Evolutionary conservation across 805 yeast genomes (phyloP).

Genomic region (Vanderwaltozyma tropicalis): DNA sequence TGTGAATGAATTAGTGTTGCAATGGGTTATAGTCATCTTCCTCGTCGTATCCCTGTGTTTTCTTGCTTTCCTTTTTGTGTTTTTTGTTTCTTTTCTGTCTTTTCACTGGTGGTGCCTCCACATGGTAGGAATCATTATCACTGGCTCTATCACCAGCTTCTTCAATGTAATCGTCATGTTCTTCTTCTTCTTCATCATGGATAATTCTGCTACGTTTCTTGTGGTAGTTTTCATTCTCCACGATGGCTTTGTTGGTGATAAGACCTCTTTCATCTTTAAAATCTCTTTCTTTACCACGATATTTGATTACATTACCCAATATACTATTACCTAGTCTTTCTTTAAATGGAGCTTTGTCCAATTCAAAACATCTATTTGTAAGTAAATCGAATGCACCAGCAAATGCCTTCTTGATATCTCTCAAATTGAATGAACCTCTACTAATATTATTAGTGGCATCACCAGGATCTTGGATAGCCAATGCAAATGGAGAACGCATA

Average conservation of each 20-base stretch:
- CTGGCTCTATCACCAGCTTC: not conserved
- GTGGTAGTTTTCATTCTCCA: constrained; percentile 25
- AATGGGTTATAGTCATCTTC: not conserved
- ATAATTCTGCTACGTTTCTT: constrained; percentile 16
- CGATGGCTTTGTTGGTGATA: constrained; percentile 50
- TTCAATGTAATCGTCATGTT: constrained; percentile 4
- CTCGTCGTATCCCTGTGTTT: not conserved
- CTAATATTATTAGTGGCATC: constrained; percentile 74
- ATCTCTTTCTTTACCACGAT: constrained; percentile 64
- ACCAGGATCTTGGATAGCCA: constrained; percentile 83
- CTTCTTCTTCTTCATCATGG: constrained; percentile 12
- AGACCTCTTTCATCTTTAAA: constrained; percentile 63
- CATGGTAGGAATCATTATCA: constrained; percentile 6
- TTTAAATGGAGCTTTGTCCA: constrained; percentile 55
- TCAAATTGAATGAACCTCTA: constrained; percentile 70
- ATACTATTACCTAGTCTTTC: constrained; percentile 63
- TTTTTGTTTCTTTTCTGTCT: constrained; percentile 4
- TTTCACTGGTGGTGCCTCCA: constrained; percentile 13
- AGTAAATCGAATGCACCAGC: constrained; percentile 78
- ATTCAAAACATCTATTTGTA: constrained; percentile 61
- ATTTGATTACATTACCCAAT: constrained; percentile 68
- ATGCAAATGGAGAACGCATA: constrained; percentile 39
- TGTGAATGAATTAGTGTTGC: not conserved
- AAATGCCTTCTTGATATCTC: constrained; percentile 75
- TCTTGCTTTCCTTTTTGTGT: not conserved